Base-by-base conservation (phyloP, 106 monocot species). In the Triglochin maritima region DNA sequence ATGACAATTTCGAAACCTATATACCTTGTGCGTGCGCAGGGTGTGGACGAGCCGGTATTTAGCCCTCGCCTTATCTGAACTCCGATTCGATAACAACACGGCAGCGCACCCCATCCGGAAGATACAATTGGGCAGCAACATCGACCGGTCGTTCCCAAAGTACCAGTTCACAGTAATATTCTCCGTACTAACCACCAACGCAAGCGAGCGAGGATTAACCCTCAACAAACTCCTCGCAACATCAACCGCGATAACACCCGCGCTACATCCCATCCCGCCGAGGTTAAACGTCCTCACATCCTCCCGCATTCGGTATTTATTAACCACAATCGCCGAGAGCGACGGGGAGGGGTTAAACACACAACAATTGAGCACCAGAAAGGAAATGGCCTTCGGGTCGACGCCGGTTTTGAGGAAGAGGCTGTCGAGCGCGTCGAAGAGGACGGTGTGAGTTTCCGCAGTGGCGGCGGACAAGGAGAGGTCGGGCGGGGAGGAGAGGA, bases 231-330 rank as follows among this genome's bases (percentile, higher is more conserved):
- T 78, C 76, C 79, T 82, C 6, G 87, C 92, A 4, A 92, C 80
- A 72, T 92, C 92, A 57, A 92, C 70, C 43, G 92, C 72, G 60
- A 92, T 92, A 44, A 92, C 81, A 4, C 92, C 92, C 3, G 92
- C 92, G 76, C 92, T 92, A 77, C 92, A 92, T 1, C 92, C 92
- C 92, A 92, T 92, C 12, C 92, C 92, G 3, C 82, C 92, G 17
- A 92, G 82, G 65, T 92, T 82, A 79, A 80, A 92, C 80, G 76
- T 85, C 79, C 87, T 92, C 47, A 92, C 44, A 62, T 87, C 87
- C 11, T 50, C 72, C 43, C 87, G 50, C 82, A 92, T 87, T 70
- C 73, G 79, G 81, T 87, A 92, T 57, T 70, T 75, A 79, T 87
- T 82, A 14, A 92, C 65, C 71, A 92, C 85, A 87, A 92, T 85